Evolutionary conservation across 768 basidiomycete species (phyloP).

Genomic region (Leccinum boreale): DNA sequence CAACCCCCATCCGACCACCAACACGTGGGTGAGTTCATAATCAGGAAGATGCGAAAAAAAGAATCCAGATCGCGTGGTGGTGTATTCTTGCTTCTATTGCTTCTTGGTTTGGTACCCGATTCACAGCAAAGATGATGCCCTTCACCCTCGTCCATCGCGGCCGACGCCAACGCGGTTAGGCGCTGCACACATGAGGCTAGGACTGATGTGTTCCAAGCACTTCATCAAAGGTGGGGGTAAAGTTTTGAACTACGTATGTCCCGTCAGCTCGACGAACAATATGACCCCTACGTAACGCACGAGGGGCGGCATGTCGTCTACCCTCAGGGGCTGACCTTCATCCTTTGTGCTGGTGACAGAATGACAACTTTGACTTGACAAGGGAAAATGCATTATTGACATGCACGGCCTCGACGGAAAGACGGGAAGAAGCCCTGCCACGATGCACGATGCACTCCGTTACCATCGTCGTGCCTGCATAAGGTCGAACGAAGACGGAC

Average conservation of each 20-base stretch:
- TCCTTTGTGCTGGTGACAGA: background rate
- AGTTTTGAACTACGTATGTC: background rate
- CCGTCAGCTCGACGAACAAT: background rate
- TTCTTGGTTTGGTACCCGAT: background rate
- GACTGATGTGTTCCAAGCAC: background rate
- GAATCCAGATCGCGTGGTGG: background rate
- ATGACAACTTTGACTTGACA: background rate
- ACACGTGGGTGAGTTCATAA: background rate
- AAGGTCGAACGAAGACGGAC: background rate
- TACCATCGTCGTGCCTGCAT: background rate
- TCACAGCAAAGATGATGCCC: background rate
- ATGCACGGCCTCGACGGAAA: background rate
- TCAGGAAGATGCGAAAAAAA: background rate
- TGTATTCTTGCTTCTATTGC: background rate
- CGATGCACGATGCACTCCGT: background rate
- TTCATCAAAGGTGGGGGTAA: background rate
- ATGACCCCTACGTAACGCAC: background rate
- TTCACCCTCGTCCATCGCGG: background rate
- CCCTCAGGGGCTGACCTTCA: background rate
- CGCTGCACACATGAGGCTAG: background rate
- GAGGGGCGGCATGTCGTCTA: background rate
- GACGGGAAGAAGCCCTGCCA: background rate
- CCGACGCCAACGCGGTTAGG: background rate
- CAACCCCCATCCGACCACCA: background rate
- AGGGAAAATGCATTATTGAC: background rate